Conservation (phyloP, 257 asterid genomes). For the Osmanthus fragrans region DNA sequence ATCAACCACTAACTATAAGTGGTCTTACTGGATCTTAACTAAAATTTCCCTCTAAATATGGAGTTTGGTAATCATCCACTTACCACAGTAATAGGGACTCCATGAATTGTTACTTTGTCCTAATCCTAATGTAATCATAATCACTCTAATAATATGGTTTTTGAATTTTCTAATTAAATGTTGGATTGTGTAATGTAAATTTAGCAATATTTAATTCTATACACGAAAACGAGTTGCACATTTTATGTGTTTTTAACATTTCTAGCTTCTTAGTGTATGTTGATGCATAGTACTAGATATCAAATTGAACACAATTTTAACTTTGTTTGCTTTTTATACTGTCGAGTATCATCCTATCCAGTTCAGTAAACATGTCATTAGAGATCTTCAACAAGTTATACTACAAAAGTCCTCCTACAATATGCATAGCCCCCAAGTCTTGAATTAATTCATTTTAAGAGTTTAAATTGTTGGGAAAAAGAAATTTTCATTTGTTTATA, state of each 20-base stretch:
- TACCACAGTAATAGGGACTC: constrained; percentile 17
- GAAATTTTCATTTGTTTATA: too few relatives aligned
- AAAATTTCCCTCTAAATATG: constrained; percentile 14
- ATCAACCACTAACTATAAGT: constrained; percentile 38
- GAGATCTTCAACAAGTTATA: too few relatives aligned
- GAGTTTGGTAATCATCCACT: constrained; percentile 43
- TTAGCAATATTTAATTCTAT: background rate
- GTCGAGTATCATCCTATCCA: background rate
- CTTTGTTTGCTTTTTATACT: background rate
- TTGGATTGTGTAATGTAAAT: background rate
- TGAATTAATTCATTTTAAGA: too few relatives aligned
- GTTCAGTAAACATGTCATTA: too few relatives aligned
- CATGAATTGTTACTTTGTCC: background rate
- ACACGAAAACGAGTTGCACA: background rate
- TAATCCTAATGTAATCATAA: background rate
- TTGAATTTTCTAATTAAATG: background rate
- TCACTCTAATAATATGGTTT: background rate
- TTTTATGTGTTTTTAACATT: background rate
- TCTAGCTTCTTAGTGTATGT: background rate
- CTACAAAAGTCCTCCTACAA: background rate
- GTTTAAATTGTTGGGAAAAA: background rate
- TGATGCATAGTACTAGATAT: background rate
- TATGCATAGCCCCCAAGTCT: background rate
- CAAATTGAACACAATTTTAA: background rate
- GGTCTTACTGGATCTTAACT: constrained; percentile 26